Percentiles rank a stretch among this genome's conserved stretches.
These are phyloP conservation scores for Fusarium setosum DNA, from an alignment of 2,329 filamentous ascomycete species.

Conservation along the genomic window DNA sequence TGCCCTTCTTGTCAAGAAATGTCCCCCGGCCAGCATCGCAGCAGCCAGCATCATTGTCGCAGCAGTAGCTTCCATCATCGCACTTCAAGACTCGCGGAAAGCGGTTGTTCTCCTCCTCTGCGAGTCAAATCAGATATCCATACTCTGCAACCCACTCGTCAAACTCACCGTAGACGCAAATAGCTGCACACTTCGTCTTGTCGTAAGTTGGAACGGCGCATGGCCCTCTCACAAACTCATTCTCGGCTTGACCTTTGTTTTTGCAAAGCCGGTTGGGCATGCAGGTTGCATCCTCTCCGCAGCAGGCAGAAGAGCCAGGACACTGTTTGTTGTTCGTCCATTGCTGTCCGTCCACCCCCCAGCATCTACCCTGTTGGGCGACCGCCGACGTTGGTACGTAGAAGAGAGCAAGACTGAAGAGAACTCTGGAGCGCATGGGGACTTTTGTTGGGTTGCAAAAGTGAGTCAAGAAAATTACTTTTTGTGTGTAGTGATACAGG, in stretches of 20 bases:
- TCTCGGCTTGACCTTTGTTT: conserved; percentile 10
- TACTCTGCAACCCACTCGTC: neutral
- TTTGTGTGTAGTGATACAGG: too few relatives aligned
- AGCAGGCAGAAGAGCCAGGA: conserved; percentile 24
- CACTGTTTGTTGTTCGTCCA: conserved; percentile 18
- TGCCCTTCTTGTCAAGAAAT: conserved; percentile 19
- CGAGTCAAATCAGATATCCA: neutral
- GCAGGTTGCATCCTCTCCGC: conserved; percentile 22
- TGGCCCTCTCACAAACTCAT: conserved; percentile 27
- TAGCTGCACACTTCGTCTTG: conserved; percentile 19
- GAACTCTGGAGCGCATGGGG: neutral
- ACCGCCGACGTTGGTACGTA: neutral
- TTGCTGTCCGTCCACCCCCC: neutral
- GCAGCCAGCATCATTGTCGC: conserved; percentile 28
- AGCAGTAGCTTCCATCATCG: conserved; percentile 34
- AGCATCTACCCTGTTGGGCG: neutral
- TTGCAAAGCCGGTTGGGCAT: conserved; percentile 32
- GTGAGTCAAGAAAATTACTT: too few relatives aligned
- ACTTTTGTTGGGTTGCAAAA: too few relatives aligned
- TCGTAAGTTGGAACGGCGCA: conserved; percentile 27
- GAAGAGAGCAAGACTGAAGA: neutral
- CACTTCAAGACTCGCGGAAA: conserved; percentile 29
- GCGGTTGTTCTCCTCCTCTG: conserved; percentile 19
- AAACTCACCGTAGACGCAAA: conserved; percentile 25
- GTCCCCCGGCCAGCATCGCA: conserved; percentile 19